Conservation (phyloP, 31 red algal genomes). For the Asparagopsis taxiformis region DNA sequence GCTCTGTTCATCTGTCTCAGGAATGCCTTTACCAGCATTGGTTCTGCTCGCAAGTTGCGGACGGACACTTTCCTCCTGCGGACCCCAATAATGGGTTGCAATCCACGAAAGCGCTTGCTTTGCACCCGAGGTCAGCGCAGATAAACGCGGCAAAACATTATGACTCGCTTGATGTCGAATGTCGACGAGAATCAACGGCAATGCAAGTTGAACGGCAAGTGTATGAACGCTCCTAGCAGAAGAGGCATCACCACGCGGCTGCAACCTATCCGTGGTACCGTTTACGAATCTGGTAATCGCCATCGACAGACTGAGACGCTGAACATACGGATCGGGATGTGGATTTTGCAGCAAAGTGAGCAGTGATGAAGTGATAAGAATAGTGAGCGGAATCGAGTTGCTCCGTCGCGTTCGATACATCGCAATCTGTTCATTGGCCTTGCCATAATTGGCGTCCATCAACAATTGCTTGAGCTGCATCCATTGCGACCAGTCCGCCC, state of each 20-base stretch:
- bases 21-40: background rate
- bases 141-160: constrained; percentile 31
- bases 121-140: constrained; percentile 28
- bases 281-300: constrained; percentile 65
- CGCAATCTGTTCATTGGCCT: constrained; percentile 21
- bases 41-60: background rate
- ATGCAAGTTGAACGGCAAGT: constrained; percentile 21
- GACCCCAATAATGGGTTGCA: constrained; percentile 56
- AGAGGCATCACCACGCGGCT: constrained; percentile 36
- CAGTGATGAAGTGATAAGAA: constrained; percentile 38
- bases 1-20: background rate
- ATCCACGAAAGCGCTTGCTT: constrained; percentile 60
- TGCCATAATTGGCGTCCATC: background rate
- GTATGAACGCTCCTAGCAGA: constrained; percentile 31
- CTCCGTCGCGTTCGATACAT: constrained; percentile 34
- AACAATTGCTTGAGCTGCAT: constrained; percentile 37
- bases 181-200: constrained; percentile 53
- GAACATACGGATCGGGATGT: constrained; percentile 28
- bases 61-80: constrained; percentile 26
- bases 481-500: constrained; percentile 76
- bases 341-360: constrained; percentile 25
- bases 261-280: constrained; percentile 61
- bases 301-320: constrained; percentile 54
- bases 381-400: constrained; percentile 32
- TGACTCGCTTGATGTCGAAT: constrained; percentile 72